A percentile compares a stretch with the other conserved stretches of the same genome.
These are phyloP conservation scores for Tricholoma bakamatsutake DNA, from an alignment of 768 basidiomycete species.

Conservation along the genomic window DNA sequence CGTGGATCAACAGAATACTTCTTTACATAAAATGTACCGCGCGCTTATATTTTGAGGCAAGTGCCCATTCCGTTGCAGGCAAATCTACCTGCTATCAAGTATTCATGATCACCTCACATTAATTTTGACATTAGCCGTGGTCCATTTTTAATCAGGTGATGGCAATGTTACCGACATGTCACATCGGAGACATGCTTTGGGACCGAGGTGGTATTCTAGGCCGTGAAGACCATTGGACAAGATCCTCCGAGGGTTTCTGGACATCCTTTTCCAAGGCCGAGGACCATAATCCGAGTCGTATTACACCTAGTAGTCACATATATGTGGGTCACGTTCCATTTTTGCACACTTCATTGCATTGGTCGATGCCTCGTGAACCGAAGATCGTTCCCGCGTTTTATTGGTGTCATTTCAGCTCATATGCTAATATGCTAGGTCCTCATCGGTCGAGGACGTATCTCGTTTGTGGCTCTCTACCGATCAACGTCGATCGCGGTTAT, in stretches of 20 bases:
- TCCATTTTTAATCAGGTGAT: too few relatives aligned
- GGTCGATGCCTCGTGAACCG: too few relatives aligned
- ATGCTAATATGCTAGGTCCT: too few relatives aligned
- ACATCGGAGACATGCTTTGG: background rate
- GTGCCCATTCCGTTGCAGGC: too few relatives aligned
- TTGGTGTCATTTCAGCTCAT: too few relatives aligned
- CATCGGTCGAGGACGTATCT: constrained; percentile 7
- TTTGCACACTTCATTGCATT: too few relatives aligned
- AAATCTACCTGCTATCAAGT: too few relatives aligned
- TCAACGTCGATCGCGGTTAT: constrained; percentile 19
- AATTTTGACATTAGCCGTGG: too few relatives aligned
- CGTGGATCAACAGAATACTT: constrained; percentile 17
- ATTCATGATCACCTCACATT: too few relatives aligned
- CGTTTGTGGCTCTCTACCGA: constrained; percentile 11
- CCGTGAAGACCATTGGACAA: background rate
- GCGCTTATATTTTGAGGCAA: background rate
- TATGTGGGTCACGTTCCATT: too few relatives aligned
- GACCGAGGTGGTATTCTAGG: background rate
- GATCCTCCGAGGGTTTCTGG: background rate
- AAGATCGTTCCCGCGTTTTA: too few relatives aligned
- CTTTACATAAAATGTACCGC: constrained; percentile 1
- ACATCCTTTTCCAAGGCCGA: background rate
- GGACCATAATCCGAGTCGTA: background rate
- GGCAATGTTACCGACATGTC: background rate
- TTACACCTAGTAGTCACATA: too few relatives aligned